Evolutionary conservation across 345 rosid species (phyloP), one percentile per base, ranked within the genome.

Genomic region (Barbarea vulgaris): DNA sequence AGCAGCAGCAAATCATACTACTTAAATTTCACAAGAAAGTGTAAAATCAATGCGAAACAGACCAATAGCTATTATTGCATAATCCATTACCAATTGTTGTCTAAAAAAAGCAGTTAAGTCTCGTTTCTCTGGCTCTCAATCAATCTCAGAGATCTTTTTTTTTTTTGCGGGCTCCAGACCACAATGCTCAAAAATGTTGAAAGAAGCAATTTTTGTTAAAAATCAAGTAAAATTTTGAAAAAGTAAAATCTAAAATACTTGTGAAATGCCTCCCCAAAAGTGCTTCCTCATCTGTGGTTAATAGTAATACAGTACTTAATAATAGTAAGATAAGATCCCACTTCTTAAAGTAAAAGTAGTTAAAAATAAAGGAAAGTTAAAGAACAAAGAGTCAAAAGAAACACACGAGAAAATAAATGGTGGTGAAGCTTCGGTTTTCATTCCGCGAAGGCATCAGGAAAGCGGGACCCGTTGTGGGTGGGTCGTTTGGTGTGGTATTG

Each of bases 361-460:
- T 44, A 14, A 44, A 5, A 55, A 64, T 7, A 8, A 27, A 18
- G 9, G 27, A 8, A 18, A 12, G 9, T 46, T 14, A 3, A 2
- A 46, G 70, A 44, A 30, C 64, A 69, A 33, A 31, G 58, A 69
- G 70, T 76, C 64, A 76, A 76, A 69, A 76, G 70, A 61, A 33
- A 59, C 17, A 69, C 57, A 61, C 31, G 27, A 69, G 70, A 53
- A 76, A 69, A 69, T 31, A 50, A 4, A 5, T 50, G 31, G 11
- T 62, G 69, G 15, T 72, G 69, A 73, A 71, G 68, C 50, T 70
- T 70, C 69, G 30, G n/a, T 58, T 70, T 18, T 44, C 15, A 44
- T 57, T 70, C 44, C 31, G 44, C 56, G 46, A 73, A 73, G 36
- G 64, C 64, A 64, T 64, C 36, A 64, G 36, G 47, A 30, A 73